Evolutionary conservation across 2,329 filamentous ascomycete genomes (phyloP), one percentile per base, ranked within the genome.

Genomic region (Trichoderma sp.): DNA sequence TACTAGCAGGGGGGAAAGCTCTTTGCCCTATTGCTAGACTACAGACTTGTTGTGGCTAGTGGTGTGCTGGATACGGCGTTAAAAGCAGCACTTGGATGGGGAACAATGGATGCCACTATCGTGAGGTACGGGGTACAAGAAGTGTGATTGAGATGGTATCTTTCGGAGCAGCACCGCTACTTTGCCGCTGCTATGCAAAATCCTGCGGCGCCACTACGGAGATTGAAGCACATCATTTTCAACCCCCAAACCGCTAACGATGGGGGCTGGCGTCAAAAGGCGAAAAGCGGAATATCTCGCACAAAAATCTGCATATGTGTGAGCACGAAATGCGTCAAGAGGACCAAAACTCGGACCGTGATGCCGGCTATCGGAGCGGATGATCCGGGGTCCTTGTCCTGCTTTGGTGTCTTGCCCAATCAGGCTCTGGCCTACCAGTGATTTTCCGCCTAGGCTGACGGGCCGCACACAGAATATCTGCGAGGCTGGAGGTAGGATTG

Each of bases 301-400:
- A 67, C 64, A 67, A 53, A 57, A 34, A 57, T 24, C 12, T 39
- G 30, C 39, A 1, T n/a, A 28, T 28, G 24, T 18, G 32, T 47
- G 51, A 67, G 32, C 32, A 30, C 18, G n/a, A 7, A 53, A 34
- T 56, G 32, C 58, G 32, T 62, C 32, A n/a, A 47, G 8, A 11
- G 47, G 36, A 53, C 62, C 14, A 65, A 64, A 6, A 28, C 26
- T 32, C 34, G 65, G 26, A 43, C 15, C 30, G 32, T 11, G 53
- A 60, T 58, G 65, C 34, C 65, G 65, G 65, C 53, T 18, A 30
- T 47, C 65, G 65, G 65, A 68, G 53, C 34, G 65, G 53, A 60
- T 60, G 51, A 28, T 47, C 65, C 65, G 65, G 51, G 64, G 30
- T 57, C 15, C 57, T 30, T 9, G 12, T 26, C 24, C 24, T 24